phyloP scores from a whole-genome alignment of 176 grass and related monocot species.

The Lolium multiflorum region DNA sequence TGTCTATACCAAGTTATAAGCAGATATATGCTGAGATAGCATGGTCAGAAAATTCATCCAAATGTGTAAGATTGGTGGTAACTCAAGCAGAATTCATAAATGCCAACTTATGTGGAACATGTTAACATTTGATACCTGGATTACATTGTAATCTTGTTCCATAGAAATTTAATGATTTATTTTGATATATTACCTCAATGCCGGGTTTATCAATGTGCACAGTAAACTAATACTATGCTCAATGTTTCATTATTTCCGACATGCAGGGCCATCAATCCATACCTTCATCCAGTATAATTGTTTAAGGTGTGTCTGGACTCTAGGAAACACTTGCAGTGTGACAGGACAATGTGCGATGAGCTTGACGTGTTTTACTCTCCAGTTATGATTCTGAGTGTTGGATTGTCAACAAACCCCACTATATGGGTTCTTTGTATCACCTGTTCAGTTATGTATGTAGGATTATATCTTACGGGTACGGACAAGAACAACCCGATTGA shows the following conservation, averaged over 20 bases:
- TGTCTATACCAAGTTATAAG: neutral
- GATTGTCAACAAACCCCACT: neutral
- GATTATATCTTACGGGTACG: no score
- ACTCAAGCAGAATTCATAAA: neutral
- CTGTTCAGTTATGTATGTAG: neutral
- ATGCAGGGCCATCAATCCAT: slow-evolving; percentile 1
- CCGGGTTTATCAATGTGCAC: neutral
- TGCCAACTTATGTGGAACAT: neutral
- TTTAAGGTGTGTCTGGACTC: neutral
- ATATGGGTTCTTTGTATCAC: neutral
- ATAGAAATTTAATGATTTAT: neutral
- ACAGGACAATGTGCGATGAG: neutral
- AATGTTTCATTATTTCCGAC: neutral
- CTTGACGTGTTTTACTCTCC: neutral
- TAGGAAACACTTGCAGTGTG: neutral
- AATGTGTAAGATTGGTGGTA: neutral
- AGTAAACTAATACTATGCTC: neutral
- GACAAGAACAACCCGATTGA: neutral
- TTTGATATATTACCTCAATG: neutral
- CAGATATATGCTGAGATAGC: neutral
- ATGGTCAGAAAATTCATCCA: neutral
- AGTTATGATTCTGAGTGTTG: neutral
- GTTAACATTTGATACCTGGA: neutral
- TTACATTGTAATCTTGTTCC: neutral
- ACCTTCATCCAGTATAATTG: neutral